Evolutionary conservation across 2,329 filamentous ascomycete genomes (phyloP).

Genomic region (Ophiocordyceps sinensis): DNA sequence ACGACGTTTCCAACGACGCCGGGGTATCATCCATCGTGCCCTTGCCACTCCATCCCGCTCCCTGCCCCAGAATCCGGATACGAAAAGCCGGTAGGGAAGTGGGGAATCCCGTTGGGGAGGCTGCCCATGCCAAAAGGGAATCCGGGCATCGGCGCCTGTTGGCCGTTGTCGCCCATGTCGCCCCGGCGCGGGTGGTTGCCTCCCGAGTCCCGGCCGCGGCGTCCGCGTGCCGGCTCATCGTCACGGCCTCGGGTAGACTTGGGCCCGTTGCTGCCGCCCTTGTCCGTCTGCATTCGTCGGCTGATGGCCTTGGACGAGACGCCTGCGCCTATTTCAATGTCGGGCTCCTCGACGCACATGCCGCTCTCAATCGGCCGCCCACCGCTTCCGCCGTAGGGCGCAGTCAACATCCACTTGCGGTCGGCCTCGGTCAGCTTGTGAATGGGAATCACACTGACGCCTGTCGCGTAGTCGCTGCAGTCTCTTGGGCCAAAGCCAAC

Average conservation of each 20-base stretch:
- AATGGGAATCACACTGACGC: slow-evolving; percentile 87
- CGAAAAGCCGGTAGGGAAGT: slow-evolving; percentile 23
- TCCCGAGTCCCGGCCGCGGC: slow-evolving; percentile 15
- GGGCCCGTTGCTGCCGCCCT: slow-evolving; percentile 48
- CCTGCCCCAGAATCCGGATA: slow-evolving; percentile 14
- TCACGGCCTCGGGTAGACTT: slow-evolving; percentile 41
- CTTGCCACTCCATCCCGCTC: slow-evolving; percentile 2
- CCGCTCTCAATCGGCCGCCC: slow-evolving; percentile 67
- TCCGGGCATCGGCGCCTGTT: slow-evolving; percentile 10
- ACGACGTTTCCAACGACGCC: background rate
- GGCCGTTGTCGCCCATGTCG: slow-evolving; percentile 7
- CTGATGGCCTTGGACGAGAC: slow-evolving; percentile 85
- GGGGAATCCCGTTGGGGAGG: slow-evolving; percentile 27
- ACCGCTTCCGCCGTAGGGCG: slow-evolving; percentile 84
- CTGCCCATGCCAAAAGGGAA: slow-evolving; percentile 27
- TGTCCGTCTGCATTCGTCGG: slow-evolving; percentile 54
- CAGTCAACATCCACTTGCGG: slow-evolving; percentile 91
- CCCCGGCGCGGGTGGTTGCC: slow-evolving; percentile 4
- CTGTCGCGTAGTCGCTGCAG: slow-evolving; percentile 89
- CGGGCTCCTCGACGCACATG: slow-evolving; percentile 88
- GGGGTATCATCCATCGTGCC: slow-evolving; percentile 2
- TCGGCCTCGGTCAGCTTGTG: slow-evolving; percentile 88
- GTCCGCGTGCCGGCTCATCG: slow-evolving; percentile 15
- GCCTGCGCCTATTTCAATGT: slow-evolving; percentile 95
- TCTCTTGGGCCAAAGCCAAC: slow-evolving; percentile 94